Evolutionary conservation across 805 yeast genomes (phyloP), one percentile per base, ranked within the genome.

Genomic region (Candida pseudoglaebosa): DNA sequence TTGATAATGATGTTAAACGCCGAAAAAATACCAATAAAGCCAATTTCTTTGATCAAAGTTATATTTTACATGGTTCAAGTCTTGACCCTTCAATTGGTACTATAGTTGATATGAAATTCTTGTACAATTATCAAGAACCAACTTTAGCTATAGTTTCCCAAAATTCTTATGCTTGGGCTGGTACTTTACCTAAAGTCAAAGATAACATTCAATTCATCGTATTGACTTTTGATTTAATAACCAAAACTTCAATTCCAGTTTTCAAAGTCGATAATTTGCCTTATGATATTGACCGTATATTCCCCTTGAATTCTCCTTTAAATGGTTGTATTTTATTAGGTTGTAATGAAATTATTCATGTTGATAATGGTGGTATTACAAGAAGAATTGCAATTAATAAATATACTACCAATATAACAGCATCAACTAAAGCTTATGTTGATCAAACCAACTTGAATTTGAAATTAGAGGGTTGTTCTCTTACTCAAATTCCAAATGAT

Each of bases 71-170:
- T 35, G 79, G 83, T 0, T 62, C 73, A 1, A 64, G 73, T 18
- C 62, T 91, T 28, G 80, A 82, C 46, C 49, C 76, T 0, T 68
- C 75, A 4, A 70, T 89, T 32, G 73, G 70, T 2, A 78, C 80
- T 44, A 76, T 93, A 12, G 66, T 83, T 2, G 95, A 86, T 53
- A 70, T 82, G 48, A 78, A 77, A 35, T 90, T 85, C 54, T 59
- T 91, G 28, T 61, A 79, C 52, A 82, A 82, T 40, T 91, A 87
- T 53, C 66, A 83, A 46, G 93, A 83, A 42, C 95, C 97, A 0
- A 90, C 97, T 0, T 48, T 88, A 15, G 91, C 84, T 0, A 70
- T 88, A 4, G 54, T 88, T 19, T 74, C 79, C 38, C 77, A 78
- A 22, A 64, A 53, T 33, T 47, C 61, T 13, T 68, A 74, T 14